Conservation (phyloP, 345 rosid species). For the Theobroma cacao region DNA sequence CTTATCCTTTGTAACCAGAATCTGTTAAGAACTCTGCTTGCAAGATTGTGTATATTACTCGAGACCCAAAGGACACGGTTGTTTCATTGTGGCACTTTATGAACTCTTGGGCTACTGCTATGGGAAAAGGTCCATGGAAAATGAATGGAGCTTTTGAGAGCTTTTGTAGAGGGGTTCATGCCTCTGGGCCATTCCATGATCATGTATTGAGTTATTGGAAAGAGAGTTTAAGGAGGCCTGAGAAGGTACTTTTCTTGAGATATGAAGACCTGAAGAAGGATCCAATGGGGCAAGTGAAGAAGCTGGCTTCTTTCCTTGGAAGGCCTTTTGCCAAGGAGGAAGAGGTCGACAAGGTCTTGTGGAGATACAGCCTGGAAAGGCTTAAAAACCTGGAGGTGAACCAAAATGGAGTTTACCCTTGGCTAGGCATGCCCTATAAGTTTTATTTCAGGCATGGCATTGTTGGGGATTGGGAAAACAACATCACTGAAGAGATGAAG, state of each 20-base stretch:
- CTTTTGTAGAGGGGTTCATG: slow-evolving; percentile 19
- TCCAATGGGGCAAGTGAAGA: slow-evolving; percentile 7
- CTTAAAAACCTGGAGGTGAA: slow-evolving; percentile 27
- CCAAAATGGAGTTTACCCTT: slow-evolving; percentile 11
- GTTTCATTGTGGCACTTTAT: not conserved
- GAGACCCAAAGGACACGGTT: not conserved
- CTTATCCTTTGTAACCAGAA: not conserved
- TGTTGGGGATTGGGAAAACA: slow-evolving; percentile 12
- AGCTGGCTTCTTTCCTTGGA: slow-evolving; percentile 30
- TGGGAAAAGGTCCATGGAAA: not conserved
- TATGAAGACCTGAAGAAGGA: slow-evolving; percentile 29
- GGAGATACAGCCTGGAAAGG: slow-evolving; percentile 25
- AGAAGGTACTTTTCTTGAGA: slow-evolving; percentile 28
- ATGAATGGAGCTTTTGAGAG: slow-evolving; percentile 21
- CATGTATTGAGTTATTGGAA: slow-evolving; percentile 30
- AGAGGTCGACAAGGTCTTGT: slow-evolving; percentile 18
- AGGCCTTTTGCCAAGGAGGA: slow-evolving; percentile 21
- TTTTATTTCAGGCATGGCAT: not conserved
- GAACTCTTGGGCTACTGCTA: not conserved
- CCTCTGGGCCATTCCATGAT: slow-evolving; percentile 29
- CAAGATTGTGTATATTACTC: not conserved
- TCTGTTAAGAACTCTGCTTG: slow-evolving; percentile 8
- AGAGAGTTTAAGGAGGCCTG: slow-evolving; percentile 19
- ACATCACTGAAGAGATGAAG: not conserved
- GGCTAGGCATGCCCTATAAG: not conserved